A percentile compares a stretch with the other conserved stretches of the same genome.
Evolutionary conservation across 2,329 filamentous ascomycete genomes (phyloP).

Genomic region (Fusarium sp.): DNA sequence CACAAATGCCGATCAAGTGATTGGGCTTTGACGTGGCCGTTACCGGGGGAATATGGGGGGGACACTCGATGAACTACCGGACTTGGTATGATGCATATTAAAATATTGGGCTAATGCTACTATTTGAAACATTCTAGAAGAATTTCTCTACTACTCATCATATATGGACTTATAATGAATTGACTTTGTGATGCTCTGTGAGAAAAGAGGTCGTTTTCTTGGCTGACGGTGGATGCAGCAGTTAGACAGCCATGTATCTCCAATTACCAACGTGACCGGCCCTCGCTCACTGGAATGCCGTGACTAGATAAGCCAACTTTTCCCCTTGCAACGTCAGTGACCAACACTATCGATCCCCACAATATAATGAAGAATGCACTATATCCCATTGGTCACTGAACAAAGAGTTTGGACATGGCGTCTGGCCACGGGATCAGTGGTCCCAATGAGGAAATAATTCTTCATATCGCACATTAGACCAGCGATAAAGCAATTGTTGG

Average conservation of each 20-base stretch:
- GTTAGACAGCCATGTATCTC: not conserved
- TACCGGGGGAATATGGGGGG: conserved; percentile 25
- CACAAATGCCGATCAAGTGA: conserved; percentile 13
- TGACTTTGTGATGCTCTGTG: rapidly evolving
- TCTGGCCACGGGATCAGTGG: conserved; percentile 7
- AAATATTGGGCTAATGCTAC: not conserved
- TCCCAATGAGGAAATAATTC: conserved; percentile 19
- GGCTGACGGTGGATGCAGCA: not conserved
- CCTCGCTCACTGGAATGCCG: not conserved
- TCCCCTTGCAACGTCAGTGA: not conserved
- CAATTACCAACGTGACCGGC: not conserved
- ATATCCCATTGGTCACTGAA: not conserved
- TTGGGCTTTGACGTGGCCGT: conserved; percentile 18
- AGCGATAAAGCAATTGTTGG: not conserved
- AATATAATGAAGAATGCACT: not conserved
- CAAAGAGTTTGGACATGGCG: not conserved
- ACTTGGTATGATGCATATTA: not conserved
- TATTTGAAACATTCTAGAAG: not conserved
- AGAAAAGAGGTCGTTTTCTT: rapidly evolving
- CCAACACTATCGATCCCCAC: not conserved
- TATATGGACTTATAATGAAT: rapidly evolving
- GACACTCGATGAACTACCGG: not conserved
- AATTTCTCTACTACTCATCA: not conserved
- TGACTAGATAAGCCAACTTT: not conserved
- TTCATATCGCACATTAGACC: conserved; percentile 22